Base-by-base conservation (phyloP, 2,329 filamentous ascomycete species). In the Talaromyces atroroseus region DNA sequence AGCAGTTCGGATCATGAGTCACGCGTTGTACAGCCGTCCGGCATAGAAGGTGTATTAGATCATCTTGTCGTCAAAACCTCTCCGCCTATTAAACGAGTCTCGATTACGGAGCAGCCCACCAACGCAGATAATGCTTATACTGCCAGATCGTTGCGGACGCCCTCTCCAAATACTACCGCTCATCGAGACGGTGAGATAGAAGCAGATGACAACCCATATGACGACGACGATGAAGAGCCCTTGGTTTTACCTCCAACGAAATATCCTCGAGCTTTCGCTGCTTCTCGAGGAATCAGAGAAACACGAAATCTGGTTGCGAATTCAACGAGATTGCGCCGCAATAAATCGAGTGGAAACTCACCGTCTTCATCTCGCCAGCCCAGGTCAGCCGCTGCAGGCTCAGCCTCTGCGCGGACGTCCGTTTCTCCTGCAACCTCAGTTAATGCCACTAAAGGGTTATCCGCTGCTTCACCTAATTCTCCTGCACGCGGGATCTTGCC, bases 1-100 rank as follows among this genome's bases (percentile, higher is more conserved):
- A 3, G 4, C 14, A 21, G 18, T 44, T n/a, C 34, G 20, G 23
- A 12, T 20, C 46, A 23, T 20, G 23, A 52, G 42, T 45, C 53
- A 20, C 64, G 58, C 20, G 54, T 62, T 12, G 50, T 58, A 6
- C 61, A 60, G 2, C 60, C 68, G 1, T 62, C 67, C 7, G 72
- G 68, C 1, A 67, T 74, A 16, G 72, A 74, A 54, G 62, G 61
- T 6, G 64, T 70, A 18, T 64, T 74, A 64, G 67, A 68, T 54
- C 67, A 65, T 32, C 64, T 74, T 14, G 68, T 65, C 16, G 66
- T 73, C 14, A 44, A 59, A 6, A 55, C 48, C n/a, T 59, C 57
- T 12, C 57, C 57, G 23, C 44, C 54, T 7, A 18, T 29, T 11
- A 42, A 53, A 4, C 57, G 44, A 38, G 32, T 40, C 10, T 58